phyloP scores from a whole-genome alignment of 306 rosid genomes.

The Vigna hirtella region DNA sequence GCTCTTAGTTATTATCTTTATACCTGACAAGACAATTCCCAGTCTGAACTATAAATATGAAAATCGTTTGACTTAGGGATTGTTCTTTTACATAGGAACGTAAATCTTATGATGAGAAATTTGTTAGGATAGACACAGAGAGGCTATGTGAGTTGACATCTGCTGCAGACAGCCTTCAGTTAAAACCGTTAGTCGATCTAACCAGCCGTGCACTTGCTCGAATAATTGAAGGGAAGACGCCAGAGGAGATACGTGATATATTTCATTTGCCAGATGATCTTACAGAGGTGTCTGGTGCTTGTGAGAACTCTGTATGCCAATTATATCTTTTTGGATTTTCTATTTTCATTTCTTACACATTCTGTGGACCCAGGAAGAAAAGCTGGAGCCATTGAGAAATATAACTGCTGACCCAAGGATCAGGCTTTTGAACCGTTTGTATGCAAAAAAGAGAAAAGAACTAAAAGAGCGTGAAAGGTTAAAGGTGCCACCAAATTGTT shows the following conservation, averaged over 20 bases:
- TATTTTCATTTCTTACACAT: conserved; percentile 52
- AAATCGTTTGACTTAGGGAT: conserved; percentile 39
- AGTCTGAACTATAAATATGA: conserved; percentile 28
- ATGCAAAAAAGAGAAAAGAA: conserved; percentile 98
- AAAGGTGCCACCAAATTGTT: conserved; percentile 73
- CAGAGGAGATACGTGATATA: conserved; percentile 98
- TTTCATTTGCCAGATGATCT: conserved; percentile 99
- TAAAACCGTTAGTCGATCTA: conserved; percentile 96
- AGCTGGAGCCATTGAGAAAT: conserved; percentile 91
- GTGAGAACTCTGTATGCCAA: conserved; percentile 53
- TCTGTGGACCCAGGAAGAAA: conserved; percentile 81
- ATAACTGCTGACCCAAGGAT: conserved; percentile 95
- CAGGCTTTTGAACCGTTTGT: conserved; percentile 91
- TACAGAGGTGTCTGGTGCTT: conserved; percentile 87
- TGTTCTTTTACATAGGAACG: conserved; percentile 72
- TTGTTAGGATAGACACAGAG: conserved; percentile 89
- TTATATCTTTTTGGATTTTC: conserved; percentile 46
- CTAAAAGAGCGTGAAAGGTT: conserved; percentile 84
- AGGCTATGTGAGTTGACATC: conserved; percentile 95
- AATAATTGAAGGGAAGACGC: conserved; percentile 95
- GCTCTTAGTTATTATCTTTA: conserved; percentile 33
- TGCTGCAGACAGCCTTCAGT: conserved; percentile 95
- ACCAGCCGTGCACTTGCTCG: conserved; percentile 99
- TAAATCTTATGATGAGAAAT: conserved; percentile 86
- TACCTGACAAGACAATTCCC: conserved; percentile 3